Evolutionary conservation across 305 asterid genomes (phyloP).

Genomic region (Solanum hybrid): DNA sequence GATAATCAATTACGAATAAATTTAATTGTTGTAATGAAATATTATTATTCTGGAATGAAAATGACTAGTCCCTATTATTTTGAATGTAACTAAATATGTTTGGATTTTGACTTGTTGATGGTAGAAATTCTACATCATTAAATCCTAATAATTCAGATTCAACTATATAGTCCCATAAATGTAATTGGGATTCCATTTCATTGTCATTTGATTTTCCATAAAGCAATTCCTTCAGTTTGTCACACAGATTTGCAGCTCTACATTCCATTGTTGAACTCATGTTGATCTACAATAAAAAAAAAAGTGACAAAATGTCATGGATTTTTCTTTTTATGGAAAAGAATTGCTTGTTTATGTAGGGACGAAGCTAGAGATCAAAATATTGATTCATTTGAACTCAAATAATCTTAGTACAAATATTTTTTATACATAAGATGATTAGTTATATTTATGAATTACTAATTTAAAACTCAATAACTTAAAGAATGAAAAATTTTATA

Average conservation of each 20-base stretch:
- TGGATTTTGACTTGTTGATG: background rate
- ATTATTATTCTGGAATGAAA: too few relatives aligned
- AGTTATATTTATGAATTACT: background rate
- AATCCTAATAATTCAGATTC: background rate
- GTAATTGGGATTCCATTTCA: conserved; percentile 17
- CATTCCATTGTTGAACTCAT: conserved; percentile 10
- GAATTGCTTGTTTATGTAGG: background rate
- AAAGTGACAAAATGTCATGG: background rate
- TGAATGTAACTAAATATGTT: too few relatives aligned
- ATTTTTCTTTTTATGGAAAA: background rate
- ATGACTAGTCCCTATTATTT: too few relatives aligned
- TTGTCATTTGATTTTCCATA: conserved; percentile 8
- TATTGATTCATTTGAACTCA: background rate
- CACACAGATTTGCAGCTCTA: conserved; percentile 7
- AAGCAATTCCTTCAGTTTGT: conserved; percentile 25
- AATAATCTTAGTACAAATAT: background rate
- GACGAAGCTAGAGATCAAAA: background rate
- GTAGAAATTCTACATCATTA: background rate
- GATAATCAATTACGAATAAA: too few relatives aligned
- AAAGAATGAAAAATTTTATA: background rate
- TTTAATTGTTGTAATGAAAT: background rate
- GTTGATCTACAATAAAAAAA: conserved; percentile 6
- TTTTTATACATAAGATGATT: background rate
- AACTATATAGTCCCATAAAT: conserved; percentile 29
- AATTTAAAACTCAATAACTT: background rate